Conservation (phyloP, 2,329 filamentous ascomycete genomes). For the Mariannaea sp. region DNA sequence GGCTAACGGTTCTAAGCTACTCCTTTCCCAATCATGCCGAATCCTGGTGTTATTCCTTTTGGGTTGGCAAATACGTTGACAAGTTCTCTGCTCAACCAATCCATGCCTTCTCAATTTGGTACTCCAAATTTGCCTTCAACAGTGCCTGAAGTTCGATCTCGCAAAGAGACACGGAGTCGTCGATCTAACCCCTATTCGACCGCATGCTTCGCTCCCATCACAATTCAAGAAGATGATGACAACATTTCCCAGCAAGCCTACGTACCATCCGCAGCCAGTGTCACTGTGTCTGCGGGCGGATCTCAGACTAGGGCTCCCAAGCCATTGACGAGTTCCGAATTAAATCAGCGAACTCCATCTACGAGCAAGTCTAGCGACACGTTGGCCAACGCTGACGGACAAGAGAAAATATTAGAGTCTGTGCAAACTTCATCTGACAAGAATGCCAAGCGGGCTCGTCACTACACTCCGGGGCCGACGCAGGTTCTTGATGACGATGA, state of each 20-base stretch:
- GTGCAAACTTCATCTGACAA: constrained; percentile 39
- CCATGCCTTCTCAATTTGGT: constrained; percentile 45
- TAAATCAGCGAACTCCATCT: constrained; percentile 16
- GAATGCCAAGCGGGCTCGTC: constrained; percentile 51
- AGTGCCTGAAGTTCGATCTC: constrained; percentile 47
- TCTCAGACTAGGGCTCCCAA: constrained; percentile 25
- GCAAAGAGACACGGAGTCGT: constrained; percentile 49
- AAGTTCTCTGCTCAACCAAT: constrained; percentile 55
- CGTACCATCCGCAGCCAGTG: constrained; percentile 32
- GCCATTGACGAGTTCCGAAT: constrained; percentile 6
- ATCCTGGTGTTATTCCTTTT: constrained; percentile 29
- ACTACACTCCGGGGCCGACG: constrained; percentile 43
- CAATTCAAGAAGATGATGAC: constrained; percentile 43
- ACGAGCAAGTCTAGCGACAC: constrained; percentile 7
- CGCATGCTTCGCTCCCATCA: constrained; percentile 11
- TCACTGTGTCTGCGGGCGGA: constrained; percentile 20
- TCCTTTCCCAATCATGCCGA: constrained; percentile 27
- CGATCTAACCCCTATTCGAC: constrained; percentile 22
- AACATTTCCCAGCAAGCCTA: constrained; percentile 49
- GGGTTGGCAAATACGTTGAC: constrained; percentile 52
- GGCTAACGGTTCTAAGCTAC: constrained; percentile 16
- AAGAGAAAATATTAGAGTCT: constrained; percentile 19
- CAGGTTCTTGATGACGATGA: constrained; percentile 52
- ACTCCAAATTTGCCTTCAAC: constrained; percentile 39
- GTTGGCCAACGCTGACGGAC: constrained; percentile 11